Conservation (phyloP, 2,329 filamentous ascomycete genomes). For the Trichoderma polysporum region DNA sequence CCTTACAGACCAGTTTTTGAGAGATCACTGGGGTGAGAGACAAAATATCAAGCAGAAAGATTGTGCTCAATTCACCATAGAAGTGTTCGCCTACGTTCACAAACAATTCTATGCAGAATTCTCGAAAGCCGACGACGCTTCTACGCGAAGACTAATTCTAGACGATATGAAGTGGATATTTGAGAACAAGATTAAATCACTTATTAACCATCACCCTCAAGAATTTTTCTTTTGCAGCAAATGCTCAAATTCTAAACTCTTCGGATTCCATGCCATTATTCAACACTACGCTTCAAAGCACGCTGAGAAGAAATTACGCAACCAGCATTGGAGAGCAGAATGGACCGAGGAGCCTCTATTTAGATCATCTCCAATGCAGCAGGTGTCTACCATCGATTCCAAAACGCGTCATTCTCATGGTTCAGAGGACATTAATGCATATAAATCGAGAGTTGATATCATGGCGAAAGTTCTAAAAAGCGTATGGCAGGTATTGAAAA, state of each 20-base stretch:
- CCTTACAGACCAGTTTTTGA: conserved; percentile 70
- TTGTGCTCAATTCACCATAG: conserved; percentile 67
- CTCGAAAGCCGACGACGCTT: conserved; percentile 51
- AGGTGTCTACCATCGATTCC: background rate
- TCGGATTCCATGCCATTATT: conserved; percentile 74
- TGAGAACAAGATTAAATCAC: conserved; percentile 70
- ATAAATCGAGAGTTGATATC: conserved; percentile 50
- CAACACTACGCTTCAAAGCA: conserved; percentile 86
- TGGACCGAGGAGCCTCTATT: conserved; percentile 79
- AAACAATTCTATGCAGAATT: conserved; percentile 64
- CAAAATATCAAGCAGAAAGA: conserved; percentile 62
- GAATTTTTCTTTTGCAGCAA: conserved; percentile 75
- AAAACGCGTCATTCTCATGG: background rate
- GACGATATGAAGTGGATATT: conserved; percentile 89
- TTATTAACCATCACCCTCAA: conserved; percentile 64
- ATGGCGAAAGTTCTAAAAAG: conserved; percentile 57
- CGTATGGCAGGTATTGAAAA: conserved; percentile 61
- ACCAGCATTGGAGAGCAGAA: conserved; percentile 77
- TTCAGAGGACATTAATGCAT: conserved; percentile 25
- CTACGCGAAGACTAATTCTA: conserved; percentile 64
- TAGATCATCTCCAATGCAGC: conserved; percentile 40
- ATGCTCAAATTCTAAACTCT: conserved; percentile 67
- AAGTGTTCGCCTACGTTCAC: conserved; percentile 67
- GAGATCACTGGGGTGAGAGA: conserved; percentile 63
- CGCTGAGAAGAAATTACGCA: conserved; percentile 68